phyloP scores from a whole-genome alignment of 106 monocot genomes.

The Amphibolis antarctica region DNA sequence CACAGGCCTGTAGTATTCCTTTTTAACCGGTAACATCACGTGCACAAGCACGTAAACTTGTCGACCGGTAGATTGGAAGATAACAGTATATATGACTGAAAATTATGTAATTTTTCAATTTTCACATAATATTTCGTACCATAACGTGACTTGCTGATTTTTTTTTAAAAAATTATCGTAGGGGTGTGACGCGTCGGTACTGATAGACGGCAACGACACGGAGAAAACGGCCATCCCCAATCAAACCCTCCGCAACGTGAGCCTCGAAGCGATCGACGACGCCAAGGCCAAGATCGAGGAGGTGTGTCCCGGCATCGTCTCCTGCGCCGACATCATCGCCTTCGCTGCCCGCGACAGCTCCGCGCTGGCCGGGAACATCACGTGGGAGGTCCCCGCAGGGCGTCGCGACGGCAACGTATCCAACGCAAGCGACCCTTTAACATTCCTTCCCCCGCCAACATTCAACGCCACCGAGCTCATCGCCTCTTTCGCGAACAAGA shows the following conservation, averaged over 20 bases:
- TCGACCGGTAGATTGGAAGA: too few species aligned
- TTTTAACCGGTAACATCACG: too few species aligned
- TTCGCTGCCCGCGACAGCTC: conserved; percentile 27
- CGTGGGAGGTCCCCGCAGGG: conserved; percentile 9
- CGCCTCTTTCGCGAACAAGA: background rate
- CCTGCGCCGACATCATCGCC: conserved; percentile 40
- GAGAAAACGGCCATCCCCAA: conserved; percentile 2
- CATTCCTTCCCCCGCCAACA: background rate
- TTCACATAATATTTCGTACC: too few species aligned
- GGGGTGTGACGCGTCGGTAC: conserved; percentile 19
- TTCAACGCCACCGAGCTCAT: background rate
- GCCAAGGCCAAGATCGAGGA: conserved; percentile 17
- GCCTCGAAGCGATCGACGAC: conserved; percentile 8
- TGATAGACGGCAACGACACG: conserved; percentile 3
- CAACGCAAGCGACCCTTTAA: background rate
- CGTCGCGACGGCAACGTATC: conserved; percentile 13
- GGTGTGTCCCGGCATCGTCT: conserved; percentile 22
- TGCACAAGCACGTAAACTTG: too few species aligned
- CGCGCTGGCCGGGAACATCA: conserved; percentile 3
- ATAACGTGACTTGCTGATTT: too few species aligned
- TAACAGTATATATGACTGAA: too few species aligned
- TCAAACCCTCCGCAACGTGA: conserved; percentile 5
- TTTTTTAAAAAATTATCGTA: background rate
- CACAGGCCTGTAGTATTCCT: too few species aligned
- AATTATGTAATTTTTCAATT: too few species aligned